These are phyloP conservation scores for Colletotrichum sp. DNA, from an alignment of 2,329 filamentous ascomycete species.

Conservation along the genomic window DNA sequence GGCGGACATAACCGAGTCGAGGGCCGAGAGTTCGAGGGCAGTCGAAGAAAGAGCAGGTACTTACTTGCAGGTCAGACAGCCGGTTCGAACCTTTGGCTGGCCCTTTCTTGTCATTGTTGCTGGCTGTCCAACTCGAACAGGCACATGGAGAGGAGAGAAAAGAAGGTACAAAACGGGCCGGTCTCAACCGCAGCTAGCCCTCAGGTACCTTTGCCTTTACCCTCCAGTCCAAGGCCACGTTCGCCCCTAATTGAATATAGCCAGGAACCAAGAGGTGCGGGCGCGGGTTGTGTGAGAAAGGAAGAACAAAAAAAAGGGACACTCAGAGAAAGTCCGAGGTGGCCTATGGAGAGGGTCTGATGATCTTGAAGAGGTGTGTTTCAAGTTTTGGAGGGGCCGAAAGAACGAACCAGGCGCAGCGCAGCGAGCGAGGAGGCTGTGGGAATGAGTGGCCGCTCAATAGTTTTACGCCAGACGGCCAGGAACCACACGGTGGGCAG, in stretches of 20 bases:
- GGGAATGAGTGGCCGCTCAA: not conserved
- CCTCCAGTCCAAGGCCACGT: not conserved
- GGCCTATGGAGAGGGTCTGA: not conserved
- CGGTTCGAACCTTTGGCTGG: conserved; percentile 46
- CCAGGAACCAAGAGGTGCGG: not conserved
- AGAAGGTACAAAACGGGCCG: not conserved
- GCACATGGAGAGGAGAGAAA: not conserved
- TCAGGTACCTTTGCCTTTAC: not conserved
- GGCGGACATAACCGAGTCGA: not conserved
- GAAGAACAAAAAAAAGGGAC: not conserved
- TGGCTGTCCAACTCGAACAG: not conserved
- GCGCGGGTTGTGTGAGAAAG: not conserved
- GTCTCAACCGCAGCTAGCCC: not conserved
- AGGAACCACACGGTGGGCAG: not conserved
- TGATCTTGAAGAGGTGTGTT: conserved; percentile 1
- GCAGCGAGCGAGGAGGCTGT: not conserved
- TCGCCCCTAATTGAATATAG: not conserved
- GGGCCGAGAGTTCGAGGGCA: not conserved
- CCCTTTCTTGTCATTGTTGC: conserved; percentile 16
- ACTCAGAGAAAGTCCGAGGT: not conserved
- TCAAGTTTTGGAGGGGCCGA: conserved; percentile 1
- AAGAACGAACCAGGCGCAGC: not conserved
- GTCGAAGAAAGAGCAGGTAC: conserved; percentile 21
- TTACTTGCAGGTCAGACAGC: conserved; percentile 61
- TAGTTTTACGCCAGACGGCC: not conserved